A percentile compares a stretch with the other conserved stretches of the same genome.
phyloP scores from a whole-genome alignment of 176 grass and related monocot species.

The Raddia guianensis region DNA sequence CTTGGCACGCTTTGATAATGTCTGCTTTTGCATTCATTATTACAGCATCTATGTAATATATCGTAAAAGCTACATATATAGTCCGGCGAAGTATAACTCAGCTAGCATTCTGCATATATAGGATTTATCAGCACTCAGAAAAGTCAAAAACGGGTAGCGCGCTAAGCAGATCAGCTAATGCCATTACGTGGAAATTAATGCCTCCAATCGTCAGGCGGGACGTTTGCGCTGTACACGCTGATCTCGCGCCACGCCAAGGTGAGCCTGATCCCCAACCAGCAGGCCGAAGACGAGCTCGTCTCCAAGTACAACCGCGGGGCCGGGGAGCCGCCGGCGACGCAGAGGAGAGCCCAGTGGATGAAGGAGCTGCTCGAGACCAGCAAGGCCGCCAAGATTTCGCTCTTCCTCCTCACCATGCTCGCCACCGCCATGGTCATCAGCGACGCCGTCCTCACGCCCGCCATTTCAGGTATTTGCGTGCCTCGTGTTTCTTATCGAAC shows the following conservation, averaged over 20 bases:
- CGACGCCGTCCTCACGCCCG: constrained; percentile 57
- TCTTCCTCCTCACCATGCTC: constrained; percentile 56
- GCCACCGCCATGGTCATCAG: constrained; percentile 68
- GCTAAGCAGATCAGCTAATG: background rate
- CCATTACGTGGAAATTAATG: background rate
- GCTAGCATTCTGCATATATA: background rate
- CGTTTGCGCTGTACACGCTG: constrained; percentile 59
- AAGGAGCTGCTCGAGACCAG: constrained; percentile 46
- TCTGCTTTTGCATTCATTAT: too few relatives aligned
- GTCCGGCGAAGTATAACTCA: too few relatives aligned
- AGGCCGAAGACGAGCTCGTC: constrained; percentile 50
- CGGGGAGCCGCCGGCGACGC: background rate
- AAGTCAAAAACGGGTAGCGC: background rate
- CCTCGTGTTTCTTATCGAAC: too few relatives aligned
- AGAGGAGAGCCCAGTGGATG: constrained; percentile 36
- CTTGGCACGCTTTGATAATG: too few relatives aligned
- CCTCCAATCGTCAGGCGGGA: constrained; percentile 34
- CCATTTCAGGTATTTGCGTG: constrained; percentile 42
- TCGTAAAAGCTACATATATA: too few relatives aligned
- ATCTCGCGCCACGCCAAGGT: constrained; percentile 48
- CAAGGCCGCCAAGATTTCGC: background rate
- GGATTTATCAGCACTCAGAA: background rate
- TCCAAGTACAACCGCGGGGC: constrained; percentile 43
- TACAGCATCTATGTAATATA: too few relatives aligned
- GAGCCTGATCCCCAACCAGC: constrained; percentile 55